Conservation (phyloP, 192 early-diverging fungal species). For the Umbelopsis vinacea region DNA sequence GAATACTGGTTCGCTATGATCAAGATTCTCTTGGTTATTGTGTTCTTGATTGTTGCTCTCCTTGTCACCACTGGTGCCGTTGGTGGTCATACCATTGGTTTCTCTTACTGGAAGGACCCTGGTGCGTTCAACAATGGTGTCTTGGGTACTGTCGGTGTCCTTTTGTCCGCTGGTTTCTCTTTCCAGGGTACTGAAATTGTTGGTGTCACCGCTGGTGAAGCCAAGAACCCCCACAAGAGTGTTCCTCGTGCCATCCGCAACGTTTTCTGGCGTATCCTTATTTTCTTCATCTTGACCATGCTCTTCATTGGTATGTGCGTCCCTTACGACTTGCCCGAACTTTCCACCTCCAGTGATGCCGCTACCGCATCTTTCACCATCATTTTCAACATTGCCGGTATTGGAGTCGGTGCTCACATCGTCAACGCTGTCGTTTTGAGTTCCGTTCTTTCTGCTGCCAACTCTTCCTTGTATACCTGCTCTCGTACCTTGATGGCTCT, state of each 20-base stretch:
- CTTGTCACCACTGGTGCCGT: conserved; percentile 64
- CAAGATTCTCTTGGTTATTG: conserved; percentile 76
- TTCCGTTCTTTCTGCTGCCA: conserved; percentile 69
- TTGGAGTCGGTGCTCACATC: conserved; percentile 59
- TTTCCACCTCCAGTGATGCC: conserved; percentile 54
- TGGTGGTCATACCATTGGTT: conserved; percentile 55
- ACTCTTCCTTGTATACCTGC: conserved; percentile 82
- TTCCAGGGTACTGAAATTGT: conserved; percentile 86
- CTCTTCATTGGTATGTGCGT: conserved; percentile 82
- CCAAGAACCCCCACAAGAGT: conserved; percentile 74
- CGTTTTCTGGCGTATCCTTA: conserved; percentile 82
- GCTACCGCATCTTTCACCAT: conserved; percentile 66
- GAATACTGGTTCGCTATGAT: conserved; percentile 82
- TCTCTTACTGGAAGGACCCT: conserved; percentile 51
- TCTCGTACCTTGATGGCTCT: conserved; percentile 77
- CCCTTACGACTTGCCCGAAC: conserved; percentile 60
- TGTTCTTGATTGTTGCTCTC: conserved; percentile 76
- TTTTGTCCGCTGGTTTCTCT: conserved; percentile 78
- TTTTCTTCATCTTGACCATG: conserved; percentile 83
- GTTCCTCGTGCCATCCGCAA: conserved; percentile 68
- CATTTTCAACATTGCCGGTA: conserved; percentile 63
- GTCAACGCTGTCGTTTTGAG: conserved; percentile 71
- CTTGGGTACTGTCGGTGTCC: conserved; percentile 61
- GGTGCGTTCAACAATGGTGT: conserved; percentile 63
- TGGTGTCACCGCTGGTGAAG: conserved; percentile 85